Conservation (phyloP, 2,329 filamentous ascomycete species). For the Fusarium xyrophilum region DNA sequence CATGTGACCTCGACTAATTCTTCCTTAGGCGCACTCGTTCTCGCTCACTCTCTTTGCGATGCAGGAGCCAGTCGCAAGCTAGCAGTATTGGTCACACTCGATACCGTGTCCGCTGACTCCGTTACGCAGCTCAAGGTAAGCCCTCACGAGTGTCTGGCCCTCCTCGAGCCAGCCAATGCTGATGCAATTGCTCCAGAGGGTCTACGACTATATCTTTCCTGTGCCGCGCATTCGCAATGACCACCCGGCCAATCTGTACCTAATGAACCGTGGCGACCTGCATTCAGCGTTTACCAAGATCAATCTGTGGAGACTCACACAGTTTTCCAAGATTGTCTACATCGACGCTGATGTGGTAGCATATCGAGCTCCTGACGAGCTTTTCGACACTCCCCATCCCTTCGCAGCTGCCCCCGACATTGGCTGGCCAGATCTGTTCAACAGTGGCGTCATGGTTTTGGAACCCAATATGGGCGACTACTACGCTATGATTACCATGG, state of each 20-base stretch:
- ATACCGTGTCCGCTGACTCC: conserved; percentile 76
- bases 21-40: conserved; percentile 79
- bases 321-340: conserved; percentile 93
- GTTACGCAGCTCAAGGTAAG: conserved; percentile 79
- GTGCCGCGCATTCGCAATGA: conserved; percentile 81
- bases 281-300: conserved; percentile 97
- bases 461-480: conserved; percentile 87
- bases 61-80: conserved; percentile 78
- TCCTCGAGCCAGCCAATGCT: background rate
- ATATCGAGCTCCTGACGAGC: conserved; percentile 87
- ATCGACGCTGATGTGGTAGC: conserved; percentile 94
- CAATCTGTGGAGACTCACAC: conserved; percentile 86
- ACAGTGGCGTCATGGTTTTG: conserved; percentile 95
- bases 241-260: conserved; percentile 79
- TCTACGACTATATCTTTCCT: conserved; percentile 89
- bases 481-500: conserved; percentile 82
- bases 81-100: conserved; percentile 81
- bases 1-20: conserved; percentile 13
- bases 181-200: conserved; percentile 57
- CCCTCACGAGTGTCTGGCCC: background rate
- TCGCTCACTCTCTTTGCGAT: conserved; percentile 94
- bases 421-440: conserved; percentile 98
- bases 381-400: conserved; percentile 70
- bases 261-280: conserved; percentile 91
- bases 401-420: conserved; percentile 87